phyloP scores from a whole-genome alignment of 2,329 filamentous ascomycete species.

The Scytalidium sp. region DNA sequence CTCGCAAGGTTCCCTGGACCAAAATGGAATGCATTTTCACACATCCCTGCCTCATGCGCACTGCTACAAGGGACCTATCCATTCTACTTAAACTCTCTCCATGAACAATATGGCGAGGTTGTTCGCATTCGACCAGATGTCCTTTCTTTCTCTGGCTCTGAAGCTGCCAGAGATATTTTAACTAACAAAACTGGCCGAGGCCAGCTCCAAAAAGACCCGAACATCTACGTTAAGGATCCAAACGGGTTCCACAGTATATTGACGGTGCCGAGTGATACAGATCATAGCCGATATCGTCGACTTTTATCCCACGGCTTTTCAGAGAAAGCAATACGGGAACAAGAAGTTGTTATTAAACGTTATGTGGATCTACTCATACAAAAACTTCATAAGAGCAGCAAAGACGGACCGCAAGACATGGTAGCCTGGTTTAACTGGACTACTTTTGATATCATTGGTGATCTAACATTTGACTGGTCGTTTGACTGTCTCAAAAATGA shows the following conservation, averaged over 20 bases:
- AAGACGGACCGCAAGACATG: slow-evolving; percentile 3
- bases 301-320: slow-evolving; percentile 18
- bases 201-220: slow-evolving; percentile 1
- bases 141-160: slow-evolving; percentile 20
- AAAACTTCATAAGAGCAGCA: slow-evolving; percentile 1
- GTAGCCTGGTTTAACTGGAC: slow-evolving; percentile 24
- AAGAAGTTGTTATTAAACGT: slow-evolving; percentile 17
- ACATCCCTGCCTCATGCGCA: not conserved
- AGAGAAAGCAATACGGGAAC: slow-evolving; percentile 16
- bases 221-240: not conserved
- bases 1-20: slow-evolving; percentile 2
- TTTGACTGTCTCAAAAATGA: slow-evolving; percentile 27
- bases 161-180: slow-evolving; percentile 23
- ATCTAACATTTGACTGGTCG: slow-evolving; percentile 30
- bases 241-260: slow-evolving; percentile 11
- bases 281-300: slow-evolving; percentile 22
- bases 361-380: slow-evolving; percentile 13
- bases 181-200: not conserved
- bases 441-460: slow-evolving; percentile 35
- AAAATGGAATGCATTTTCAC: not conserved
- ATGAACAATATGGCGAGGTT: slow-evolving; percentile 12
- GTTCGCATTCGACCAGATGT: slow-evolving; percentile 25
- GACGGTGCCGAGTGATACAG: not conserved
- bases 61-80: not conserved
- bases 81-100: not conserved